Evolutionary conservation across 495 filamentous ascomycete genomes (phyloP).

Genomic region (Daldinia bambusicola): DNA sequence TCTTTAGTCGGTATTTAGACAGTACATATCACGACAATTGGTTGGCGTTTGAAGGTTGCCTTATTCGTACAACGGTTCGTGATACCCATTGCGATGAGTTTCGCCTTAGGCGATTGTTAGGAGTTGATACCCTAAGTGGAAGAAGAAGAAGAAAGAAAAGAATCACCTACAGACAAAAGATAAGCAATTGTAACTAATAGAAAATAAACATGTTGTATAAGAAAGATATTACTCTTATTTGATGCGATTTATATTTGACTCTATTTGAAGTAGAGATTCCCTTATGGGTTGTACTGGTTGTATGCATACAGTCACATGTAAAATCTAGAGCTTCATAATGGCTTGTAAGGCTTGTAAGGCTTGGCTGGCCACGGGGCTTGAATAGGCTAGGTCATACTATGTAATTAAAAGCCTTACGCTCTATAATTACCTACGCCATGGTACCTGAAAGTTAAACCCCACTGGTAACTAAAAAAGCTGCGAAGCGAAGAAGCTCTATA

Average conservation of each 20-base stretch:
- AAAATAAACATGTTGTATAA: slow-evolving; percentile 4
- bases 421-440: not conserved
- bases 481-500: slow-evolving; percentile 14
- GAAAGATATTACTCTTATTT: not conserved
- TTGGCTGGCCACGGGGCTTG: not conserved
- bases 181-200: slow-evolving; percentile 23
- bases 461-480: slow-evolving; percentile 11
- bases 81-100: slow-evolving; percentile 39
- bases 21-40: slow-evolving; percentile 20
- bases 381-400: slow-evolving; percentile 8
- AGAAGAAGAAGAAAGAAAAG: slow-evolving; percentile 24
- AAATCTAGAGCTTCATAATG: not conserved
- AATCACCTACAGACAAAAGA: slow-evolving; percentile 10
- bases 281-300: not conserved
- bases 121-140: slow-evolving; percentile 38
- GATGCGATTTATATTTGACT: not conserved
- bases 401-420: not conserved
- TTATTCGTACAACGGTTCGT: slow-evolving; percentile 33
- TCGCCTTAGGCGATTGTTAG: slow-evolving; percentile 17
- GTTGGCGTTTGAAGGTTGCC: slow-evolving; percentile 40
- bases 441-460: slow-evolving; percentile 16
- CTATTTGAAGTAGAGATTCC: no score
- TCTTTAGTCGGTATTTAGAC: slow-evolving; percentile 25
- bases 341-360: not conserved
- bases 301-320: not conserved